Evolutionary conservation across 345 rosid species (phyloP), one percentile per base, ranked within the genome.

Genomic region (Mercurialis annua): DNA sequence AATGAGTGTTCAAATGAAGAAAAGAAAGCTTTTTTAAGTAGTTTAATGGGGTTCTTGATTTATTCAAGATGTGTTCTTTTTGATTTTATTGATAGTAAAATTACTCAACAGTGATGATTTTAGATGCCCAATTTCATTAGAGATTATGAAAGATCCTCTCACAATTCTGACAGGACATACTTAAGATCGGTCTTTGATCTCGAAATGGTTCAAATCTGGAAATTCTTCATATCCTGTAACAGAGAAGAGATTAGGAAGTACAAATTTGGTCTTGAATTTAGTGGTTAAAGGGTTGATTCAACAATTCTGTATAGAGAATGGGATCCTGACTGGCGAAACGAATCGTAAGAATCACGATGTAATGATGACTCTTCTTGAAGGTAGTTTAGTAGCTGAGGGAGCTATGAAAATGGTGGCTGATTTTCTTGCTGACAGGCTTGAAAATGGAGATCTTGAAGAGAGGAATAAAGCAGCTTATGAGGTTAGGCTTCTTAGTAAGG

Each of bases 41-140:
- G 86, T 68, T 80, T 90, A 78, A 67, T 71, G 71, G 90, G 88
- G 40, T 78, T 90, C 68, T 53, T 84, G 82, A 59, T 74, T 34
- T 88, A 88, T 24, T 83, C 85, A 34, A 83, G 96, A 76, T 83
- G 90, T 50, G 83, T 86, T 47, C 30, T 84, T 46, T 83, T 92
- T 48, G 71, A 78, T 59, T 66, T 47, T 47, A 73, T 78, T 10
- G 82, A 85, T 57, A 49, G 46, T 23, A 76, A 74, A 67, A 42
- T 71, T 9, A 47, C 24, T 60, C 75, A 21, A 55, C 63, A 50
- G 68, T 0, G 92, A 88, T 59, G 68, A 71, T 46, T 71, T 71
- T 54, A 27, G 44, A 48, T 71, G 75, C 54, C 75, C 75, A 15
- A 71, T 71, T 1, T 71, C 70, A n/a, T 29, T 64, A 10, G 75